Evolutionary conservation across 257 asterid genomes (phyloP), one percentile per base, ranked within the genome.

Genomic region (Perilla frutescens): DNA sequence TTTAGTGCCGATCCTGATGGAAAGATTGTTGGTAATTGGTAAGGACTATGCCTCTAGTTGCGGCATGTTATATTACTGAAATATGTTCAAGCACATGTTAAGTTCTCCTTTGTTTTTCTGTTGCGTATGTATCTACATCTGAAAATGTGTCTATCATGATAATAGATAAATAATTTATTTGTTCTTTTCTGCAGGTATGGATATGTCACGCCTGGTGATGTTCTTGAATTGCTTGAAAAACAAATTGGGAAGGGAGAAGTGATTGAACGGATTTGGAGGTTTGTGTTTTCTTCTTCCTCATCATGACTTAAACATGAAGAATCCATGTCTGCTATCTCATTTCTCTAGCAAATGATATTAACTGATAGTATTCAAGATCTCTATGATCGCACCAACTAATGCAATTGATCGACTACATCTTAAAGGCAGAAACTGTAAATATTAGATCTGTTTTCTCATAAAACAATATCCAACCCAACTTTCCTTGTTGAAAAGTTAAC

Each of bases 121-220:
- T 7, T 56, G 45, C 47, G 14, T 55, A 43, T 54, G 20, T 45
- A 39, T 34, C 29, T 48, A 5, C 56, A 13, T 74, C 77, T 73
- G 47, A 70, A 34, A 71, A 44, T 59, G 41, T 74, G 39, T 37
- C 20, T 68, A 31, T 61, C 53, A 54, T 57, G 56, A 54, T 60
- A 63, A 57, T 12, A 10, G 43, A 20, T 68, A 14, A 65, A 54
- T 57, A 32, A 4, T 79, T 55, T 32, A 45, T 20, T 57, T 73
- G 51, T 77, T 40, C 68, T n/a, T 54, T 63, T 43, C 73, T 87
- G 84, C 80, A 96, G 99, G 99, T 96, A 89, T 57, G 99, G 99
- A 47, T 96, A 96, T 55, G 97, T 90, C 72, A 84, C 98, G n/a
- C 98, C 99, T 36, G 66, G 75, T 75, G 99, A 96, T 79, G 97